Evolutionary conservation across 805 yeast species (phyloP).

Genomic region (Hanseniaspora thailandica): DNA sequence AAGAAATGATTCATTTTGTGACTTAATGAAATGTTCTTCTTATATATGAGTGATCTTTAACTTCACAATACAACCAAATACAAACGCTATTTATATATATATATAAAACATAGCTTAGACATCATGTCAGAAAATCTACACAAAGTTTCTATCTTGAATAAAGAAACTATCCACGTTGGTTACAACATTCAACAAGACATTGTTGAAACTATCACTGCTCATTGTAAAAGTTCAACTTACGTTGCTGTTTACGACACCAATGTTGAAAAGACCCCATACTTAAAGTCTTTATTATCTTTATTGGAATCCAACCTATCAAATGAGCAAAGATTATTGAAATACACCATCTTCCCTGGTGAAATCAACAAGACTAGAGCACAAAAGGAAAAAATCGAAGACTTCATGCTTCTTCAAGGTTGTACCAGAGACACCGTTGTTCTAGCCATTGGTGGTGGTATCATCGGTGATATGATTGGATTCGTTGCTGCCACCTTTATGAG

Average conservation of each 20-base stretch:
- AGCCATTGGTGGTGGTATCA: constrained; percentile 97
- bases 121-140: constrained; percentile 20
- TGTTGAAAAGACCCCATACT: constrained; percentile 54
- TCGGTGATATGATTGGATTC: constrained; percentile 97
- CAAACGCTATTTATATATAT: not conserved
- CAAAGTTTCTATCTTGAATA: constrained; percentile 68
- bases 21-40: too few relatives aligned
- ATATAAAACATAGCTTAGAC: not conserved
- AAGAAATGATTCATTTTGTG: not conserved
- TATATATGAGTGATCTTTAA: too few relatives aligned
- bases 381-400: constrained; percentile 89
- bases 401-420: constrained; percentile 67
- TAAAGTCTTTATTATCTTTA: constrained; percentile 35
- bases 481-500: constrained; percentile 99
- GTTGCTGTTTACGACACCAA: constrained; percentile 82
- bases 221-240: constrained; percentile 75
- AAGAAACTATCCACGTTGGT: constrained; percentile 81
- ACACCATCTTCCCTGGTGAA: constrained; percentile 84
- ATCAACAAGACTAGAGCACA: constrained; percentile 77
- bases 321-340: constrained; percentile 55
- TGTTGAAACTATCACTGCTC: constrained; percentile 49
- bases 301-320: constrained; percentile 36
- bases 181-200: constrained; percentile 66
- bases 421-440: constrained; percentile 90
- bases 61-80: not conserved